These are phyloP conservation scores for Tolypocladium pustulatum DNA, from an alignment of 2,329 filamentous ascomycete species.

Conservation along the genomic window DNA sequence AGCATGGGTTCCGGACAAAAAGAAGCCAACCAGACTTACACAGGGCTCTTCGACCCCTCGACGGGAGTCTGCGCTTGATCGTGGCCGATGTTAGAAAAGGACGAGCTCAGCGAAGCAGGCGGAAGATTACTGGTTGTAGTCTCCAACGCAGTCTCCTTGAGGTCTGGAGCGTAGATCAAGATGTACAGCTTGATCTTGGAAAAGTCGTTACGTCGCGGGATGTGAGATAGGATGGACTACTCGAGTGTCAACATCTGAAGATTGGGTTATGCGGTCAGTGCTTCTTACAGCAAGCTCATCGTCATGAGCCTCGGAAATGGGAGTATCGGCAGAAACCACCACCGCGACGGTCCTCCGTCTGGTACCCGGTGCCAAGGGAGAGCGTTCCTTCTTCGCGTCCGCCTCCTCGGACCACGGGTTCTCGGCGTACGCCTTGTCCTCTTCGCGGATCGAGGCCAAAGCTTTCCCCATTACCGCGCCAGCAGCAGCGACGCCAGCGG, in stretches of 20 bases:
- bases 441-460: conserved; percentile 72
- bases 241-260: conserved; percentile 5
- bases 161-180: conserved; percentile 74
- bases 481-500: conserved; percentile 71
- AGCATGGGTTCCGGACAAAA: neutral
- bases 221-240: conserved; percentile 79
- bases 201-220: conserved; percentile 67
- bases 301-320: conserved; percentile 46
- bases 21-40: conserved; percentile 28
- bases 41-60: conserved; percentile 49
- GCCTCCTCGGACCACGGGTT: conserved; percentile 89
- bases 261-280: too few species aligned
- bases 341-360: conserved; percentile 74
- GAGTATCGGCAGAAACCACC: conserved; percentile 71
- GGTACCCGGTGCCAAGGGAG: conserved; percentile 26
- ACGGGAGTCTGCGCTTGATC: conserved; percentile 60
- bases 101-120: conserved; percentile 62
- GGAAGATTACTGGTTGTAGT: conserved; percentile 40
- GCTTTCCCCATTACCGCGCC: conserved; percentile 75
- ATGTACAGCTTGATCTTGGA: conserved; percentile 70
- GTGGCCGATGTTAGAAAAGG: conserved; percentile 76
- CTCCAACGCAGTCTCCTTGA: conserved; percentile 57
- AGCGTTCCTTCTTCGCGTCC: conserved; percentile 49
- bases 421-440: conserved; percentile 74
- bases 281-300: conserved; percentile 63